Evolutionary conservation across 176 grass and related monocot genomes (phyloP).

Genomic region (Avena sativa): DNA sequence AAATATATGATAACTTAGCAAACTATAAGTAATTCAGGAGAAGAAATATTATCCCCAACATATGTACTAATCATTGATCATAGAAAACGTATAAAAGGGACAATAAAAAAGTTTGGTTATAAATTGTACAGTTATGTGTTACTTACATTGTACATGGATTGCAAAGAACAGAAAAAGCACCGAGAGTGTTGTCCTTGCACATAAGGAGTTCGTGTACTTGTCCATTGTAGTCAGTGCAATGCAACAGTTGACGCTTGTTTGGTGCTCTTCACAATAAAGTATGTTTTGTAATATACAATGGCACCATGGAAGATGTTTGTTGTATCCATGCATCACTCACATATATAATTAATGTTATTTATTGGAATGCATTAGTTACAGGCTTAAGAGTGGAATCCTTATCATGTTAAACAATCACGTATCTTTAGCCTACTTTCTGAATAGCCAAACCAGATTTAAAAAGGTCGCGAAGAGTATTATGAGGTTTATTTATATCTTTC

Average conservation of each 20-base stretch:
- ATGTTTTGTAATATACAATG: background rate
- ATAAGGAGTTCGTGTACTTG: background rate
- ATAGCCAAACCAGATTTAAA: too few species aligned
- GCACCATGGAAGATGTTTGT: background rate
- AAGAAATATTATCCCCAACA: background rate
- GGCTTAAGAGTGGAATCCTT: too few species aligned
- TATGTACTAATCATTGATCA: background rate
- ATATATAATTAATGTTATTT: background rate
- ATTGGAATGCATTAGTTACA: too few species aligned
- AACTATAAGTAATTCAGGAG: background rate
- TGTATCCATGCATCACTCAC: background rate
- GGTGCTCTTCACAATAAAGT: background rate
- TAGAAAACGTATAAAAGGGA: background rate
- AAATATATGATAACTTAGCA: background rate
- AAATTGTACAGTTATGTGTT: background rate
- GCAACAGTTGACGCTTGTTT: background rate
- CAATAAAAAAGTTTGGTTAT: background rate
- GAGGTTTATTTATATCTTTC: too few species aligned
- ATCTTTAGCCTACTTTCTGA: too few species aligned
- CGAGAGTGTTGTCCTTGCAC: background rate
- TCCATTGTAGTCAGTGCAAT: background rate
- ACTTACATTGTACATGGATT: slow-evolving; percentile 1
- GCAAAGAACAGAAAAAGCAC: background rate
- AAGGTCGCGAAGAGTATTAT: too few species aligned
- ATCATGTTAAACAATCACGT: too few species aligned